A percentile compares a stretch with the other conserved stretches of the same genome.
These are phyloP conservation scores for Otatea glauca DNA, from an alignment of 176 grass and related monocot genomes.

Conservation along the genomic window DNA sequence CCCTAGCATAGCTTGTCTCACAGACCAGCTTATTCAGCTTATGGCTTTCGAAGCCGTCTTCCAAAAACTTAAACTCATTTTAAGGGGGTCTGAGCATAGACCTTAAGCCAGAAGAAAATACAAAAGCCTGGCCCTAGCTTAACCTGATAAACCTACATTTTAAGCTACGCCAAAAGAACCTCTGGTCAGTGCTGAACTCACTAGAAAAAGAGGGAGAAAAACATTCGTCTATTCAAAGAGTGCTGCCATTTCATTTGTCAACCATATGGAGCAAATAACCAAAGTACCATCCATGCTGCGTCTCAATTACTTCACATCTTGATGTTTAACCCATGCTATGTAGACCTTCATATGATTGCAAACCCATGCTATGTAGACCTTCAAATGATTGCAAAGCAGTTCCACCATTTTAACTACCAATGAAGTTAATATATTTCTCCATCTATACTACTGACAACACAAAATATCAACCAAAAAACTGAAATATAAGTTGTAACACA, in stretches of 20 bases:
- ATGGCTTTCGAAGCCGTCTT: slow-evolving; percentile 6
- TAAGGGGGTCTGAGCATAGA: background rate
- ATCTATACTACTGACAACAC: background rate
- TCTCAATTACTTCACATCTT: background rate
- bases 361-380: background rate
- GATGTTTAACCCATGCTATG: no score
- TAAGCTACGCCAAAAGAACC: background rate
- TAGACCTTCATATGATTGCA: no score
- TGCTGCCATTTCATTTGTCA: background rate
- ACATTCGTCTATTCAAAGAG: background rate
- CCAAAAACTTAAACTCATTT: background rate
- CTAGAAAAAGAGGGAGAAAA: background rate
- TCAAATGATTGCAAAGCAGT: background rate
- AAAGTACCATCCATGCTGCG: background rate
- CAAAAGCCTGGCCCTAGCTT: background rate
- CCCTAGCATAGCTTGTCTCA: background rate
- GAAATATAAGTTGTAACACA: background rate
- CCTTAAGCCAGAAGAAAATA: background rate
- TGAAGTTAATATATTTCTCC: background rate
- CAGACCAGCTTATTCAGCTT: background rate
- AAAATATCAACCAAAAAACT: background rate
- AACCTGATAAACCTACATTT: background rate
- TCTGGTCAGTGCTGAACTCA: background rate
- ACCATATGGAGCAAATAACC: background rate
- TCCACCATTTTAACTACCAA: background rate